Evolutionary conservation across 495 filamentous ascomycete species (phyloP).

Genomic region (Tirmania nivea): DNA sequence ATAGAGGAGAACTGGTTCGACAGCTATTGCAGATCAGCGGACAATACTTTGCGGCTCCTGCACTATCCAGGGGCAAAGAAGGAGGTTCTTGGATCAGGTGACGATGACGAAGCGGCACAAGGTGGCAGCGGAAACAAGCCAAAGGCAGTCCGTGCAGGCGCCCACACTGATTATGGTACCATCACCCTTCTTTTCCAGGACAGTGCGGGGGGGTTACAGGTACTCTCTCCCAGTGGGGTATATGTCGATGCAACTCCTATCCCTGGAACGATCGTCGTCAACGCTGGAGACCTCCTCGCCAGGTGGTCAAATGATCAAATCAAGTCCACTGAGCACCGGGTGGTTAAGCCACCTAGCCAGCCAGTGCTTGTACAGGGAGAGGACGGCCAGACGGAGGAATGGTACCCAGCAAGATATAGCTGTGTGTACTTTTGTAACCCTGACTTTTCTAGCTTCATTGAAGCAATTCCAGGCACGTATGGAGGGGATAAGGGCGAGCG

Average conservation of each 20-base stretch:
- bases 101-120: constrained; percentile 9
- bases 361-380: constrained; percentile 15
- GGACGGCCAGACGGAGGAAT: constrained; percentile 12
- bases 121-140: constrained; percentile 25
- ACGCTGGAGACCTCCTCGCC: constrained; percentile 73
- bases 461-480: constrained; percentile 73
- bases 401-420: constrained; percentile 43
- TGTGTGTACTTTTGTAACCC: constrained; percentile 88
- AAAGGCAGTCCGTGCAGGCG: constrained; percentile 59
- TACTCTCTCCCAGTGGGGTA: constrained; percentile 48
- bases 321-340: constrained; percentile 69
- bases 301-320: constrained; percentile 84
- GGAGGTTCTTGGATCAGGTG: constrained; percentile 34
- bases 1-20: constrained; percentile 61
- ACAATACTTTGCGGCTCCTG: constrained; percentile 73
- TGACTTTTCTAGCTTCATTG: constrained; percentile 54
- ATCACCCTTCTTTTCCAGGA: constrained; percentile 87
- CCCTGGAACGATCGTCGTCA: constrained; percentile 60
- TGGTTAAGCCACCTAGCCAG: constrained; percentile 52
- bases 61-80: constrained; percentile 60
- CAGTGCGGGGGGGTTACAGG: constrained; percentile 58
- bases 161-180: constrained; percentile 74
- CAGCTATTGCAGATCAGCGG: constrained; percentile 42
- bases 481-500: constrained; percentile 38
- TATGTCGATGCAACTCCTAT: constrained; percentile 76